Evolutionary conservation across 352 stramenopile species (phyloP), one percentile per base, ranked within the genome.

Genomic region (Globisporangium polare): DNA sequence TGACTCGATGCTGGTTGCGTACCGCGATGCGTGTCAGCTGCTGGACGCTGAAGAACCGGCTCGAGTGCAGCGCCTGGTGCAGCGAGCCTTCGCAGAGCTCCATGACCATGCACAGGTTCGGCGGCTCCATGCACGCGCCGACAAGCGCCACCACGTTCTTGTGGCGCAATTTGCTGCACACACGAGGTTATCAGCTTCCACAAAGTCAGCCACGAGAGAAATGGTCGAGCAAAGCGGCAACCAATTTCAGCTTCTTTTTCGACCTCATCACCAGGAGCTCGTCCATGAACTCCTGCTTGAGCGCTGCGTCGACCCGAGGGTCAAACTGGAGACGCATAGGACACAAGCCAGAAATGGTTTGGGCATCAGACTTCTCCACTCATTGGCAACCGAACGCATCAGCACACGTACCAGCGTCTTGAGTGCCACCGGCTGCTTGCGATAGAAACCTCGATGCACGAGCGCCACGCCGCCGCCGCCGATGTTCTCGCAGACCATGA

Each of bases 201-300:
- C 39, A 47, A 3, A 42, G 24, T 18, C 13, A 26, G 49, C 5
- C 46, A 5, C 46, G 20, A 18, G 5, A 13, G 31, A n/a, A 8
- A 49, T 86, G 71, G 68, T 17, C 29, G 15, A 39, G 2, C 26
- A 17, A 39, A 18, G 51, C n/a, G n/a, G n/a, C n/a, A n/a, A n/a
- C n/a, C n/a, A n/a, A n/a, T n/a, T n/a, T n/a, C n/a, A n/a, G 17
- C 26, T 65, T 55, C n/a, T 31, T 22, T 46, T 46, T 5, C 22
- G 6, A 92, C 75, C 80, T 93, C 79, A 97, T 95, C 5, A 97
- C 85, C 8, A 95, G 75, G n/a, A 98, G 68, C 67, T 98, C 92
- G 62, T 98, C 89, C 88, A 97, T 90, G 62, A 95, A 98, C 62
- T 97, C 92, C 53, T 94, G 72, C 65, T 95, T 97, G 18, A 97